Evolutionary conservation across 176 grass and related monocot genomes (phyloP), one percentile per base, ranked within the genome.

Genomic region (maize (Zea mays)): DNA sequence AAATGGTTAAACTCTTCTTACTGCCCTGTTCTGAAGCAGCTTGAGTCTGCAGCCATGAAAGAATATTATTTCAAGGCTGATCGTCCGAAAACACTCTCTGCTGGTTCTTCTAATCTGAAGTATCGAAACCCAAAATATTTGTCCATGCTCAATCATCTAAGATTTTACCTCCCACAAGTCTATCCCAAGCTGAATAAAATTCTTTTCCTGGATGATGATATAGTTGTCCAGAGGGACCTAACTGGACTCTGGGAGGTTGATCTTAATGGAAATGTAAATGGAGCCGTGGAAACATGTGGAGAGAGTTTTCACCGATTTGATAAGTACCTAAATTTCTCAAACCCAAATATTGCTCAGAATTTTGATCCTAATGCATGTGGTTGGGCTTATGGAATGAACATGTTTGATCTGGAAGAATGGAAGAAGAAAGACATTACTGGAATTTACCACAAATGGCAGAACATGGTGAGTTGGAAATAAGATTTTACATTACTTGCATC

Each of bases 321-420:
- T 72, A 87, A 87, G 77, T 87, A 90, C 68, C 88, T 90, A 34
- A 90, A 90, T 67, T 90, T 90, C 27, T 90, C 88, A 71, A 90
- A 90, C 35, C 84, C 88, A 60, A 79, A 81, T 63, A 87, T 90
- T 61, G 2, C 88, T 17, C 58, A 74, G 62, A 90, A 90, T 62
- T 90, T 90, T 73, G 84, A 90, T 84, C 77, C 88, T 62, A 84
- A 90, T 81, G 84, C 88, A 41, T 90, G 81, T 48, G 88, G 88
- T 55, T 90, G 88, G 88, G 88, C 88, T 36, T 90, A 90, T 68
- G 84, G 88, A 71, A 90, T 87, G 88, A 90, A 90, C 79, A 84
- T 90, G 48, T 90, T 90, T 81, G 81, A 90, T 81, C 72, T 90
- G 65, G 77, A 87, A 65, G 88, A 90, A 63, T 90, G 88, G 88